Base-by-base conservation (phyloP, 2,329 filamentous ascomycete genomes). In the Penicillium italicum region DNA sequence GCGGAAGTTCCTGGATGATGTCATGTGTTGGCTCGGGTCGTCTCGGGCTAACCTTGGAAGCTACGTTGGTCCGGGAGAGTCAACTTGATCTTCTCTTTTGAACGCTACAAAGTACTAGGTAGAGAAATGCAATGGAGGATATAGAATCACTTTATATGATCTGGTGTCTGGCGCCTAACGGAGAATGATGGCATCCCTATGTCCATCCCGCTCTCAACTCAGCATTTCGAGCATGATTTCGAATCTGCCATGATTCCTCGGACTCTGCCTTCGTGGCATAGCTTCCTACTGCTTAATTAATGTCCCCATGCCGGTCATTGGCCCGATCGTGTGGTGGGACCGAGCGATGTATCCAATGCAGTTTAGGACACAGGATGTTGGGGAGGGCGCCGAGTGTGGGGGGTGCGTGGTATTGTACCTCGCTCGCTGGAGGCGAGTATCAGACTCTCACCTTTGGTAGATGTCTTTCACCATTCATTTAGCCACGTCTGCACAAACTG, bases 1-100 rank as follows among this genome's bases (percentile, higher is more conserved):
- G 26, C 20, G 42, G 33, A 5, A 51, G 53, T 55, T 51, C 53
- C 47, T 55, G 47, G 47, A 51, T 55, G 53, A 55, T 55, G 53
- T 55, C 53, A 55, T 55, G 47, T 51, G 47, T 46, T 55, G n/a
- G 28, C 41, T 31, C 50, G 53, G 53, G 34, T 31, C 5, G 31
- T 43, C 12, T 45, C 53, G 53, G 53, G 46, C 37, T 22, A 30
- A n/a, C n/a, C n/a, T n/a, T n/a, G n/a, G n/a, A n/a, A 34, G 28
- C 7, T 34, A 12, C 16, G 30, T 26, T 50, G 36, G 28, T 50
- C 28, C 28, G n/a, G 30, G 20, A 43, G 51, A 49, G 37, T 49
- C 38, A 43, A 30, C 20, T 51, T 16, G 18, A 31, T 26, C 11
- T 20, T 28, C 2, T 24, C 2, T 14, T 33, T 10, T 30, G n/a